phyloP scores from a whole-genome alignment of 805 yeast species.

The Nakazawaea populi region DNA sequence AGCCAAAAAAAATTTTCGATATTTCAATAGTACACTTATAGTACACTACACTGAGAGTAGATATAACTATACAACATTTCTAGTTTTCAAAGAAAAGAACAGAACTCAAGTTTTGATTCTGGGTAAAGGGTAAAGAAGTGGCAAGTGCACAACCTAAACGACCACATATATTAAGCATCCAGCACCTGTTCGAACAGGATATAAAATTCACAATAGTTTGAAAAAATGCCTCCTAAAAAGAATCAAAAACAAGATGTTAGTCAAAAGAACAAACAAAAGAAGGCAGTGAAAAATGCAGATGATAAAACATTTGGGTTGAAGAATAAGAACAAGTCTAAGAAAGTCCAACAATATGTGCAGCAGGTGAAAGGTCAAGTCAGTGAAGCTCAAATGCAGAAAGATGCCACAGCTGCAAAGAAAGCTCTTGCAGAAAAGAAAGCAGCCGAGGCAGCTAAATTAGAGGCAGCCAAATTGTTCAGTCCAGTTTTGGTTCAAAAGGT shows the following conservation, averaged over 20 bases:
- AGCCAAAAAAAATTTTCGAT: not conserved
- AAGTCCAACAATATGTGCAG: slow-evolving; percentile 68
- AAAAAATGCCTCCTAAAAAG: slow-evolving; percentile 80
- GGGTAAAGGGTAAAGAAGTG: no score
- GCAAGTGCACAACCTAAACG: no score
- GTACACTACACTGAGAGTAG: not conserved
- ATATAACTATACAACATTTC: no score
- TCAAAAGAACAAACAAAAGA: slow-evolving; percentile 58
- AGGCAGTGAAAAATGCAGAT: slow-evolving; percentile 57
- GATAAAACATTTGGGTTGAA: slow-evolving; percentile 94
- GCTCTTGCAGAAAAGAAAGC: slow-evolving; percentile 87
- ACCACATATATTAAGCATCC: no score
- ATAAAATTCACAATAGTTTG: no score
- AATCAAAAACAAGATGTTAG: slow-evolving; percentile 47
- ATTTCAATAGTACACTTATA: not conserved
- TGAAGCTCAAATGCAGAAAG: slow-evolving; percentile 39
- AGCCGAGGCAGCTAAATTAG: slow-evolving; percentile 82
- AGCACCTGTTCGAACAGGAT: no score
- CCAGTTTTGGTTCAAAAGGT: slow-evolving; percentile 72
- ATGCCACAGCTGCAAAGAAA: slow-evolving; percentile 49
- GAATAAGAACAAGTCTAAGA: slow-evolving; percentile 90
- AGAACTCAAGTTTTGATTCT: no score
- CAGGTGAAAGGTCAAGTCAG: slow-evolving; percentile 65
- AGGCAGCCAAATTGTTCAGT: slow-evolving; percentile 74
- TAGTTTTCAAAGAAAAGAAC: no score